Evolutionary conservation across 345 rosid genomes (phyloP), one percentile per base, ranked within the genome.

Genomic region (Erucastrum elatum): DNA sequence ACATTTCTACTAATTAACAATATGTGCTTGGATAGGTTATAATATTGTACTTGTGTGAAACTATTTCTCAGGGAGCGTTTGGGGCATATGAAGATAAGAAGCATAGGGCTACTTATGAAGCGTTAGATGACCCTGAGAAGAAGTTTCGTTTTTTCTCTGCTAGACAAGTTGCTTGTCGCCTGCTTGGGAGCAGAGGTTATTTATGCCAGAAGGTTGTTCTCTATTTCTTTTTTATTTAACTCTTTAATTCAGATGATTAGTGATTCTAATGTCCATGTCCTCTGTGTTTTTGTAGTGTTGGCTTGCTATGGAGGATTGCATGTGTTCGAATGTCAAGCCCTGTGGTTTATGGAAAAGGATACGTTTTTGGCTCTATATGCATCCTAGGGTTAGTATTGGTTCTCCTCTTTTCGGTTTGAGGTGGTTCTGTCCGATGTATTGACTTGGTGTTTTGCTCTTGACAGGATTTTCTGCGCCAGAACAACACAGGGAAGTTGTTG

Each of bases 281-380:
- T 21, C 21, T 21, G 21, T 21, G 27, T 26, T 35, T 76, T 74
- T 84, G 80, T 89, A 95, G 98, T 93, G 99, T 76, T 95, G 99
- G 97, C 97, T 95, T 86, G 88, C 98, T 70, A 63, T 82, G 86
- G 97, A 90, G 77, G 99, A 95, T 81, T 95, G 98, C 55, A 95
- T 90, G 98, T 90, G 99, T 77, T 86, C 88, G 26, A 84, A 83
- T 77, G 75, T 95, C 53, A 84, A 82, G 85, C 87, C 87, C 13
- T 86, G 83, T 56, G 65, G 84, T 63, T 77, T 95, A 13, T 90
- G 94, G 97, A 81, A 78, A 71, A 88, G 86, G 66, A 82, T 95
- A 30, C 89, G 87, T 6, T 91, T 93, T 82, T 95, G 99, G 99
- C 68, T 95, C 67, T 95, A 95, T 75, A 93, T 95, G 99, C 99